phyloP scores from a whole-genome alignment of 169 alveolate genomes.

The Hepatocystis sp. region DNA sequence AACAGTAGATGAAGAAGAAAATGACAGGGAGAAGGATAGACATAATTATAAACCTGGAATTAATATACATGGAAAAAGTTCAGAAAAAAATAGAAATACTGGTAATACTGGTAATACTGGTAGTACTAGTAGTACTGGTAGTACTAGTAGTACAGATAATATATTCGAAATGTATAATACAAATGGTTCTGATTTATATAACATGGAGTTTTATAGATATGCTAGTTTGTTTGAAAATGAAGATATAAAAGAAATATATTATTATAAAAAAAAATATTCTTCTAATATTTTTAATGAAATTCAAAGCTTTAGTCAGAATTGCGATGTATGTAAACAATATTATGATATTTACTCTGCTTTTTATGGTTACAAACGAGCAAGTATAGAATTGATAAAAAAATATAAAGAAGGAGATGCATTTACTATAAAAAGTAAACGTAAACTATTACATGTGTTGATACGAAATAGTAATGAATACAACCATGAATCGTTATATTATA shows the following conservation, averaged over 20 bases:
- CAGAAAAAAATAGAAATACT: background rate
- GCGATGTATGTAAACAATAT: slow-evolving; percentile 71
- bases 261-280: slow-evolving; percentile 51
- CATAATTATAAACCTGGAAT: background rate
- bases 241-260: slow-evolving; percentile 52
- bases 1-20: background rate
- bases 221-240: slow-evolving; percentile 30
- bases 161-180: background rate
- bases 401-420: slow-evolving; percentile 63
- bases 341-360: slow-evolving; percentile 70
- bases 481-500: slow-evolving; percentile 58
- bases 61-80: background rate
- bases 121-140: background rate
- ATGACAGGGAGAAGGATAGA: background rate
- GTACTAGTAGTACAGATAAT: background rate
- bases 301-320: slow-evolving; percentile 59
- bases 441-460: slow-evolving; percentile 40
- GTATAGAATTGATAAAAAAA: slow-evolving; percentile 37
- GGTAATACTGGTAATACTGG: background rate
- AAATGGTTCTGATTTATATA: background rate
- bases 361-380: slow-evolving; percentile 64
- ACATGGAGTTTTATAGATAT: slow-evolving; percentile 39
- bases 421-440: slow-evolving; percentile 66
- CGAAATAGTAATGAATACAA: slow-evolving; percentile 30
- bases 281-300: slow-evolving; percentile 60